Conservation (phyloP, 768 basidiomycete genomes). For the Leccinum olivaceopallidum region DNA sequence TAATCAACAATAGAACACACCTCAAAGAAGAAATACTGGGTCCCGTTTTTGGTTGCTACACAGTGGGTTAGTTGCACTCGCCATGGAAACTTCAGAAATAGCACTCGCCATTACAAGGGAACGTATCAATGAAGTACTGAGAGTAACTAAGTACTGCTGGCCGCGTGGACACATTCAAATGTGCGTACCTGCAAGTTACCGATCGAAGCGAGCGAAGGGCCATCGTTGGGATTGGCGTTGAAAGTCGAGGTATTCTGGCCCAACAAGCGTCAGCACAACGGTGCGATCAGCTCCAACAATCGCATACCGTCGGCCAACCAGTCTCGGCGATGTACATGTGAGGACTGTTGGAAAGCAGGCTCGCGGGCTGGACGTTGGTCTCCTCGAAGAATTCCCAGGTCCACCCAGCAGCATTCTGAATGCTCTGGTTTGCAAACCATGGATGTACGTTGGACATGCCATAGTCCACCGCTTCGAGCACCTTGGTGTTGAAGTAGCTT, state of each 20-base stretch:
- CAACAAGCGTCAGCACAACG: conserved; percentile 1
- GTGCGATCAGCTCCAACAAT: neutral
- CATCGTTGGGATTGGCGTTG: conserved; percentile 58
- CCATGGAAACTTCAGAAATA: neutral
- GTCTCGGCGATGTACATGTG: conserved; percentile 94
- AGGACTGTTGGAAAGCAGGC: conserved; percentile 65
- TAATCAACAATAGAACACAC: conserved; percentile 29
- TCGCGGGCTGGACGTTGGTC: conserved; percentile 60
- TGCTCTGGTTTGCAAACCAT: conserved; percentile 86
- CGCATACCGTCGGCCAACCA: conserved; percentile 74
- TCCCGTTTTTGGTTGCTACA: conserved; percentile 72
- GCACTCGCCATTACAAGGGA: conserved; percentile 58
- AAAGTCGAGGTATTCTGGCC: conserved; percentile 57
- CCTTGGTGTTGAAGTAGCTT: conserved; percentile 72
- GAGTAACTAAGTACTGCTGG: conserved; percentile 9
- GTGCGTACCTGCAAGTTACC: conserved; percentile 55
- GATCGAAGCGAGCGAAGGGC: conserved; percentile 62
- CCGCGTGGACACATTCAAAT: neutral
- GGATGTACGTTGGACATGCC: conserved; percentile 92
- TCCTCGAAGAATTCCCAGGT: conserved; percentile 75
- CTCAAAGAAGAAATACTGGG: conserved; percentile 89
- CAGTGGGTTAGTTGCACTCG: conserved; percentile 9
- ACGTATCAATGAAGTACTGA: conserved; percentile 81
- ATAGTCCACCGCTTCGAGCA: conserved; percentile 66
- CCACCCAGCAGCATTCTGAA: conserved; percentile 74